Conservation (phyloP, 2,329 filamentous ascomycete species). For the Setomelanomma holmii region DNA sequence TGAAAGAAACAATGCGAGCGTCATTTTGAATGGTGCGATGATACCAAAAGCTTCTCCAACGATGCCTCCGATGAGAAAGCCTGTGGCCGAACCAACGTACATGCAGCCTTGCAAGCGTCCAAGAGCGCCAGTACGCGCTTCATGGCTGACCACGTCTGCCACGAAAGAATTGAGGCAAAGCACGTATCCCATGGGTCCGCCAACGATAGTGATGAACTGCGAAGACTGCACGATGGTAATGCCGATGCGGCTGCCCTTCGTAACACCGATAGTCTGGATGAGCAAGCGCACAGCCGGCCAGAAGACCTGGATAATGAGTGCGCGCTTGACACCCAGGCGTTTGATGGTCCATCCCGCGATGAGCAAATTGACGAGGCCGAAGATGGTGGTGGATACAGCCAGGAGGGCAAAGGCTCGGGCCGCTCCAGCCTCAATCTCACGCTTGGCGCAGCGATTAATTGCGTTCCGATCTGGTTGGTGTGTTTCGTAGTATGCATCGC, state of each 20-base stretch:
- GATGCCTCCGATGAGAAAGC: constrained; percentile 70
- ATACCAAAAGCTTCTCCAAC: constrained; percentile 70
- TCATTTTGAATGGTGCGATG: constrained; percentile 68
- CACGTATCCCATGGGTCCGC: constrained; percentile 73
- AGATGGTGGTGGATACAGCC: constrained; percentile 71
- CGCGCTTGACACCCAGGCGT: constrained; percentile 67
- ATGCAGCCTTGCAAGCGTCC: constrained; percentile 71
- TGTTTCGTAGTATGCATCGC: constrained; percentile 70
- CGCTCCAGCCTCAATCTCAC: constrained; percentile 69
- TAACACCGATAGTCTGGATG: constrained; percentile 70
- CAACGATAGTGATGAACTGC: constrained; percentile 72
- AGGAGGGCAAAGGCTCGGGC: constrained; percentile 70
- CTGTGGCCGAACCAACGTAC: constrained; percentile 71
- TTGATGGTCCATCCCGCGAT: constrained; percentile 73
- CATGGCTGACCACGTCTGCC: constrained; percentile 67
- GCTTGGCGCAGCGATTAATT: constrained; percentile 64
- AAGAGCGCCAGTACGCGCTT: constrained; percentile 68
- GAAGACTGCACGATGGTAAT: constrained; percentile 72
- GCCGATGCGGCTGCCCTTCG: constrained; percentile 66
- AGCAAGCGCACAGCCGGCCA: constrained; percentile 69
- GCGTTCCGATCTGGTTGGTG: constrained; percentile 57
- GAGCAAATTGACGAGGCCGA: constrained; percentile 72
- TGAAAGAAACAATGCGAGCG: constrained; percentile 62
- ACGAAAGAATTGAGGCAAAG: constrained; percentile 73
- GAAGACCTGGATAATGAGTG: constrained; percentile 68